Percentiles rank a stretch among this genome's conserved stretches.
These are phyloP conservation scores for Penicillium ochrochloron DNA, from an alignment of 495 filamentous ascomycete genomes.

Conservation along the genomic window DNA sequence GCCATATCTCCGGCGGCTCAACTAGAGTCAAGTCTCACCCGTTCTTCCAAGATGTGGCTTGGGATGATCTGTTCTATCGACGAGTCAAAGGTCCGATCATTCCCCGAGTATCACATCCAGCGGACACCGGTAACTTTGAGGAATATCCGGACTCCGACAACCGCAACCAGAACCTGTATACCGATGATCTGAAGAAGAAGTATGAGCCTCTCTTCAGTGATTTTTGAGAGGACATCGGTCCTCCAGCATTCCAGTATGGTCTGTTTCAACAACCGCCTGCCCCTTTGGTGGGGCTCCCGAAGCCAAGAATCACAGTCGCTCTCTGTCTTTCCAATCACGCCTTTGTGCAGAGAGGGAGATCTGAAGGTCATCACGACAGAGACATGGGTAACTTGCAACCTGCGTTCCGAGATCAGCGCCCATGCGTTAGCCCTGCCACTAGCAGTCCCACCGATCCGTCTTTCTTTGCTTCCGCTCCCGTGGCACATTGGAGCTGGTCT, in stretches of 20 bases:
- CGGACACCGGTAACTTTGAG: slow-evolving; percentile 90
- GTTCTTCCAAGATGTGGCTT: slow-evolving; percentile 83
- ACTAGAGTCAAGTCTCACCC: slow-evolving; percentile 81
- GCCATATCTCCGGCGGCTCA: slow-evolving; percentile 85
- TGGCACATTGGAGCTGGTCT: not conserved
- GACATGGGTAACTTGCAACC: not conserved
- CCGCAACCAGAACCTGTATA: slow-evolving; percentile 65
- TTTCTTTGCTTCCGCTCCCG: not conserved
- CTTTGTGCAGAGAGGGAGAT: no score
- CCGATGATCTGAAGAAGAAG: slow-evolving; percentile 70
- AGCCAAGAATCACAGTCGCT: no score
- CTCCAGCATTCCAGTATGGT: slow-evolving; percentile 1
- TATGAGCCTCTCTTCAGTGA: slow-evolving; percentile 81
- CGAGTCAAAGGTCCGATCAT: slow-evolving; percentile 81
- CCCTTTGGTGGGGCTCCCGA: not conserved
- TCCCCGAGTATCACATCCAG: slow-evolving; percentile 76
- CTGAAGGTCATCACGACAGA: not conserved
- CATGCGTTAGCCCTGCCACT: not conserved
- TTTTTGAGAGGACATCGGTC: slow-evolving; percentile 55
- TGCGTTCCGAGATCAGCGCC: not conserved
- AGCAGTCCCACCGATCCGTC: not conserved
- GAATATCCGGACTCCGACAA: slow-evolving; percentile 70
- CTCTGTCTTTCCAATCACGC: no score
- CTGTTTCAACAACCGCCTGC: slow-evolving; percentile 23
- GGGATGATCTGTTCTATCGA: slow-evolving; percentile 79